Conservation (phyloP, 148 eudicot genomes). For the Amaranthus palmeri region DNA sequence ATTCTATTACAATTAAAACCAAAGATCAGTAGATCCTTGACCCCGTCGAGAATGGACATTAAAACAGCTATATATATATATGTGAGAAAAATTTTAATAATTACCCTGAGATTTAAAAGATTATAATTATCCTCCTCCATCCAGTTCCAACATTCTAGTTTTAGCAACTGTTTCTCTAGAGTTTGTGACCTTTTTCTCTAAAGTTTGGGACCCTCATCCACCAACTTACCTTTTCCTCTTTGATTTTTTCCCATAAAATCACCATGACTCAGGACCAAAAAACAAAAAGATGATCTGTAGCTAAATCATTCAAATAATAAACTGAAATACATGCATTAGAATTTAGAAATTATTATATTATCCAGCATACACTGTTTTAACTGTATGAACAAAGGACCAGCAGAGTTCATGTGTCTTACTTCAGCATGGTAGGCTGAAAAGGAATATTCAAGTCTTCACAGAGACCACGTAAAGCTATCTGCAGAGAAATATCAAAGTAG, state of each 20-base stretch:
- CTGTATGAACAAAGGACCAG: slow-evolving; percentile 4
- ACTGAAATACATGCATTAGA: background rate
- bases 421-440: slow-evolving; percentile 85
- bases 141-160: no score
- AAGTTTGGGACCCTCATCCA: no score
- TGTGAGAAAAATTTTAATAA: background rate
- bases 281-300: background rate
- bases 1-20: no score
- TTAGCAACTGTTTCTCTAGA: no score
- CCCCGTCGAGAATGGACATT: no score
- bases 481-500: slow-evolving; percentile 21
- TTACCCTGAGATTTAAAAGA: background rate
- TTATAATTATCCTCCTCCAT: background rate
- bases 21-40: no score
- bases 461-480: slow-evolving; percentile 74
- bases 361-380: background rate
- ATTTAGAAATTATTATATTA: background rate
- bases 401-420: slow-evolving; percentile 33
- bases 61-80: background rate
- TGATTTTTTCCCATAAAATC: no score
- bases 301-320: background rate
- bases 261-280: no score
- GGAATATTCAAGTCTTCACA: slow-evolving; percentile 85
- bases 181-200: no score
- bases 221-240: no score